Base-by-base conservation (phyloP, 2,329 filamentous ascomycete genomes). In the Alternaria triticina region DNA sequence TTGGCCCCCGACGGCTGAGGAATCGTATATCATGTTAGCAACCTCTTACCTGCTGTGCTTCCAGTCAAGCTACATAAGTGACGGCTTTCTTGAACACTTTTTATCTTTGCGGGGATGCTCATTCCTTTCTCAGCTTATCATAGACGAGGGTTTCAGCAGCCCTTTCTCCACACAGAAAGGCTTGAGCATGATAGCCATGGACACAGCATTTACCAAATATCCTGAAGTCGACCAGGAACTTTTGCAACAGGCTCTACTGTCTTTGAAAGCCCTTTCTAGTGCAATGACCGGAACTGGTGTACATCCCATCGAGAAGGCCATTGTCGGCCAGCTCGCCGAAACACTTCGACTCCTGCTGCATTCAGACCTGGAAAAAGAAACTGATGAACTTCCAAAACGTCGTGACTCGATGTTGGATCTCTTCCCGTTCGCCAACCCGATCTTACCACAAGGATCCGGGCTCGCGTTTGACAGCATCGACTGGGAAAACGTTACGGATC, bases 11-110 rank as follows among this genome's bases (percentile, higher is more conserved):
- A 59, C 49, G 22, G 54, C 68, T n/a, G 59, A 69, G n/a, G 68
- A 74, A 55, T 70, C 69, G 6, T 70, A 74, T 51, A 62, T 67
- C 22, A 74, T 73, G 70, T 62, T 74, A 8, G 72, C 70, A 4
- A 69, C 70, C 11, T 69, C 66, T n/a, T 73, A 68, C 50, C 25
- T 72, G 2, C 63, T 73, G 13, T 68, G 65, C 9, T 66, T 66
- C 13, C 70, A 74, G 44, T 69, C 69, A 13, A 59, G 56, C 33
- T 72, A 68, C 54, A 64, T 74, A 45, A 33, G 59, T 9, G 70
- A 73, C 43, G 70, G 66, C 12, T 63, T 71, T 47, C 15, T 72
- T 4, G 70, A 74, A 11, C 64, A 68, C 40, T 66, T 73, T 20
- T 28, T 73, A 6, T 70, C 64, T 6, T 40, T 74, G 7, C 61